Evolutionary conservation across 2,329 filamentous ascomycete genomes (phyloP).

Genomic region (Elsinoe batatas): DNA sequence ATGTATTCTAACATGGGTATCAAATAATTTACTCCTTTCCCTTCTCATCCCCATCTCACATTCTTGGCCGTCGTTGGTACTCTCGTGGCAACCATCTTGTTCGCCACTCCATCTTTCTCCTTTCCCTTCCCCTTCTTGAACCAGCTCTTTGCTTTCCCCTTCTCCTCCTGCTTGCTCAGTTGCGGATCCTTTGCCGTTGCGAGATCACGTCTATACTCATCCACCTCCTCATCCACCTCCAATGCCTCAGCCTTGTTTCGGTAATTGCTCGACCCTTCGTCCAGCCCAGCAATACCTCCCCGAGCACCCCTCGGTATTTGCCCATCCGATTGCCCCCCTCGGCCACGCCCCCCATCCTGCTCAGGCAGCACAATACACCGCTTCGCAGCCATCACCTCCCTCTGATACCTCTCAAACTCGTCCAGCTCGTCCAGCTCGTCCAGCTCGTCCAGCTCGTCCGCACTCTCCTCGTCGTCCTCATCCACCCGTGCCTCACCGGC

Average conservation of each 20-base stretch:
- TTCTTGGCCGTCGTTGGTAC: background rate
- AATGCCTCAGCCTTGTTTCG: background rate
- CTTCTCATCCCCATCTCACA: slow-evolving; percentile 1
- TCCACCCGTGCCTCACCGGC: background rate
- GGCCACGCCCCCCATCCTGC: background rate
- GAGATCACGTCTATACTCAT: slow-evolving; percentile 7
- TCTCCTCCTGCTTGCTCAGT: background rate
- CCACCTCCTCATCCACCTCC: slow-evolving; percentile 6
- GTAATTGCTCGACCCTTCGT: background rate
- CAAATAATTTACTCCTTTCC: background rate
- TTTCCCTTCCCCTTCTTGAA: slow-evolving; percentile 1
- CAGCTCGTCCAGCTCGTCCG: slow-evolving; percentile 2
- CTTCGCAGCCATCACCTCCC: slow-evolving; percentile 7
- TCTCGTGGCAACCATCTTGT: background rate
- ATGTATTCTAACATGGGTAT: background rate
- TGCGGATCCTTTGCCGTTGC: background rate
- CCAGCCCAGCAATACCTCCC: background rate
- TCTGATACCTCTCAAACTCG: slow-evolving; percentile 7
- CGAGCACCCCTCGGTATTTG: background rate
- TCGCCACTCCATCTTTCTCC: background rate
- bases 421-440: slow-evolving; percentile 2
- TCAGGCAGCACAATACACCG: background rate
- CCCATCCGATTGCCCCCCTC: background rate
- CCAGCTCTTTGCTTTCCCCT: background rate
- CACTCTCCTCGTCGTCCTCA: background rate